phyloP scores from a whole-genome alignment of 495 filamentous ascomycete species.

The Thermochaetoides thermophila region DNA sequence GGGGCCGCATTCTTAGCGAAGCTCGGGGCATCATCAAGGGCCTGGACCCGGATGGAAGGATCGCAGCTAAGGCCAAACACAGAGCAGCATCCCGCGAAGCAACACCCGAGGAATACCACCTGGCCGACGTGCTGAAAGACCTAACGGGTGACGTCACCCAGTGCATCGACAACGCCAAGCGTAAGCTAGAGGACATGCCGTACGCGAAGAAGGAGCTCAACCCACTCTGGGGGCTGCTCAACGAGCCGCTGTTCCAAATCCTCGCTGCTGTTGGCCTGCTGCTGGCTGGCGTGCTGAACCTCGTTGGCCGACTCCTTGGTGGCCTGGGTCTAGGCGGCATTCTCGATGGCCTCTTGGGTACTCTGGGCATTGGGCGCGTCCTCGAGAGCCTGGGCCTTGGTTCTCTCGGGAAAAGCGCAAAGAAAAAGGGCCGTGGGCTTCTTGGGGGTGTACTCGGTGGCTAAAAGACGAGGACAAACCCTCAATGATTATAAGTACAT shows the following conservation, averaged over 20 bases:
- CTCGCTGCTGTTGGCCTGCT: conserved; percentile 79
- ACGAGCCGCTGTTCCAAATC: conserved; percentile 83
- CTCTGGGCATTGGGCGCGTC: conserved; percentile 65
- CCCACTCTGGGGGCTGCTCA: conserved; percentile 69
- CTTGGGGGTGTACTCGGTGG: conserved; percentile 17
- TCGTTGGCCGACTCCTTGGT: conserved; percentile 78
- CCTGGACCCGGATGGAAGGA: conserved; percentile 76
- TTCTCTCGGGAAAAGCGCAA: no score
- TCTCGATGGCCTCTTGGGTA: conserved; percentile 63
- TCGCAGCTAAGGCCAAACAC: conserved; percentile 74
- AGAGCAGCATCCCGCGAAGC: conserved; percentile 69
- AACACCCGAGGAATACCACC: conserved; percentile 68
- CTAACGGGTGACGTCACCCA: conserved; percentile 45
- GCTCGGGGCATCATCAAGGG: conserved; percentile 83
- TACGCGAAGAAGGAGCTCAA: conserved; percentile 89
- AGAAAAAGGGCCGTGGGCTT: conserved; percentile 15
- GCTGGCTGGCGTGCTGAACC: conserved; percentile 63
- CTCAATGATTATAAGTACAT: no score
- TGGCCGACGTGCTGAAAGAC: conserved; percentile 75
- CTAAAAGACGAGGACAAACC: no score
- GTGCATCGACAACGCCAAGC: conserved; percentile 78
- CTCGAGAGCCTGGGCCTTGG: conserved; percentile 61
- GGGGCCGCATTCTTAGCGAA: conserved; percentile 63
- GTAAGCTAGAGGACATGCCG: conserved; percentile 78
- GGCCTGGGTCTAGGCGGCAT: conserved; percentile 76